Conservation (phyloP, 345 rosid genomes). For the Brassica juncea region DNA sequence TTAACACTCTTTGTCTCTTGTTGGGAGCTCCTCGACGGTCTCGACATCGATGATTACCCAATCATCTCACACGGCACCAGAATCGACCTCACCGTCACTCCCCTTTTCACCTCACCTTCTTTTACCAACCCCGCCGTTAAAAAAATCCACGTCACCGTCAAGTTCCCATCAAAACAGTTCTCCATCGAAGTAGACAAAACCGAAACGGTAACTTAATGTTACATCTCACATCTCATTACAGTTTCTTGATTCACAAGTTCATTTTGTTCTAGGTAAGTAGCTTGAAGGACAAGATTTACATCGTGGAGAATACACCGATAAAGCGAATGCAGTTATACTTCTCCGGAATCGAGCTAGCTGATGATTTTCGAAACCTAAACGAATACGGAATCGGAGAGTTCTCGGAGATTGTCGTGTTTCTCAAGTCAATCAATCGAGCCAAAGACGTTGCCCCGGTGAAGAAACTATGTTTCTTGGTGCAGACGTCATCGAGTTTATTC, state of each 20-base stretch:
- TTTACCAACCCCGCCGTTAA: slow-evolving; percentile 11
- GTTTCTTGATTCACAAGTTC: slow-evolving; percentile 21
- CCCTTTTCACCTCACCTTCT: slow-evolving; percentile 18
- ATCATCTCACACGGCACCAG: slow-evolving; percentile 65
- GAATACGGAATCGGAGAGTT: slow-evolving; percentile 69
- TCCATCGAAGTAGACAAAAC: slow-evolving; percentile 60
- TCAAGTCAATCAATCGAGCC: slow-evolving; percentile 44
- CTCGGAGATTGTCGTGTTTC: slow-evolving; percentile 65
- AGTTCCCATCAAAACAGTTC: slow-evolving; percentile 55
- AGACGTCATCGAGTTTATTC: slow-evolving; percentile 72
- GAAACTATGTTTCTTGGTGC: slow-evolving; percentile 54
- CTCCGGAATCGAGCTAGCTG: slow-evolving; percentile 64
- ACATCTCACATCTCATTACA: not conserved
- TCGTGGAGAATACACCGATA: slow-evolving; percentile 59
- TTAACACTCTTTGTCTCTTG: slow-evolving; percentile 63
- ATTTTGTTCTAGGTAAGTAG: slow-evolving; percentile 44
- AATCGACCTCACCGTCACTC: slow-evolving; percentile 62
- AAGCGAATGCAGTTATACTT: slow-evolving; percentile 65
- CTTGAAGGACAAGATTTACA: slow-evolving; percentile 82
- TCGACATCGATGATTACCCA: slow-evolving; percentile 92
- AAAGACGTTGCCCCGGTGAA: slow-evolving; percentile 50
- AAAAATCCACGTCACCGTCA: slow-evolving; percentile 49
- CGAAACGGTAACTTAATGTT: slow-evolving; percentile 57
- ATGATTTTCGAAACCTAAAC: slow-evolving; percentile 61
- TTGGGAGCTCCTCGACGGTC: slow-evolving; percentile 83